Percentiles rank a stretch among this genome's conserved stretches.
Evolutionary conservation across 1,284 basidiomycete species (phyloP).

Genomic region (Moesziomyces antarcticus): DNA sequence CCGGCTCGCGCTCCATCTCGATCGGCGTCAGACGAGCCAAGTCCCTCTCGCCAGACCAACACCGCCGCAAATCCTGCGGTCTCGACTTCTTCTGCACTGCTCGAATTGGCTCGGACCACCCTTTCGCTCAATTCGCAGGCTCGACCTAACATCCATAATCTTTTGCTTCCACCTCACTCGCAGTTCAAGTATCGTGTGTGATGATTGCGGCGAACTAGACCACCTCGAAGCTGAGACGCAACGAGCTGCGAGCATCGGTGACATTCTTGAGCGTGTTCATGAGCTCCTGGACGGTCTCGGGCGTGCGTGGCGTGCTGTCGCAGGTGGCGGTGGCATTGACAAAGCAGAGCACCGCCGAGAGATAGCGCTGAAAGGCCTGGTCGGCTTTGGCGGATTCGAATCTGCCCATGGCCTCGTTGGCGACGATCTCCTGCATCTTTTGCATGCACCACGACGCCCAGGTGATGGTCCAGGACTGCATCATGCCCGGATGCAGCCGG

Average conservation of each 20-base stretch:
- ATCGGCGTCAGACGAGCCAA: no score
- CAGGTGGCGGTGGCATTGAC: slow-evolving; percentile 33
- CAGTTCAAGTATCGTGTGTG: neutral
- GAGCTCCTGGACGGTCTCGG: slow-evolving; percentile 22
- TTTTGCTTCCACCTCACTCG: no score
- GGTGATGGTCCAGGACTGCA: slow-evolving; percentile 39
- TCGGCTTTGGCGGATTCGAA: slow-evolving; percentile 31
- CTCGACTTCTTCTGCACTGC: no score
- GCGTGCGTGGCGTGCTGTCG: slow-evolving; percentile 22
- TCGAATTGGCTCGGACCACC: no score
- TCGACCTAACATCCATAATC: no score
- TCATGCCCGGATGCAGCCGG: slow-evolving; percentile 33
- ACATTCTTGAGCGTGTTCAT: slow-evolving; percentile 17
- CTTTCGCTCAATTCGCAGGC: no score
- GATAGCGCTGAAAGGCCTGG: slow-evolving; percentile 28
- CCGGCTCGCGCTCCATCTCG: no score
- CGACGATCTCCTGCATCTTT: slow-evolving; percentile 18
- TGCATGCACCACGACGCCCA: slow-evolving; percentile 30
- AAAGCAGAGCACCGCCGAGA: slow-evolving; percentile 31
- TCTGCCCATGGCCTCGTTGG: slow-evolving; percentile 10
- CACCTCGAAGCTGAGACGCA: slow-evolving; percentile 10
- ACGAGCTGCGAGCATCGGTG: slow-evolving; percentile 18
- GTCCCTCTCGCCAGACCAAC: no score
- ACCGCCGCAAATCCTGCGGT: no score
- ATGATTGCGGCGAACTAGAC: neutral